Evolutionary conservation across 2,329 filamentous ascomycete genomes (phyloP).

Genomic region (Thielaviopsis musarum): DNA sequence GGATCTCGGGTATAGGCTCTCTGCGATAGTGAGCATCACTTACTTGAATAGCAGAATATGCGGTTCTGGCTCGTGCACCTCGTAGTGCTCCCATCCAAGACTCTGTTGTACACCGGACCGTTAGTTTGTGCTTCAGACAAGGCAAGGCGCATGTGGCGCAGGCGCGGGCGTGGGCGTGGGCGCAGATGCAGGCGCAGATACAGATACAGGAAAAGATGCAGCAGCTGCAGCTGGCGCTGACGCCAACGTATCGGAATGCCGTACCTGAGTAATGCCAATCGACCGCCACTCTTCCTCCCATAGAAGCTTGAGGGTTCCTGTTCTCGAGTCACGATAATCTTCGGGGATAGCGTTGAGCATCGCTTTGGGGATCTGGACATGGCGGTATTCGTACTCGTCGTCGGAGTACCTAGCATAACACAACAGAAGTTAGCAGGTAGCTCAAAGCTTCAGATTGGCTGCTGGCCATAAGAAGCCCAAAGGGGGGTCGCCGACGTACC

Average conservation of each 20-base stretch:
- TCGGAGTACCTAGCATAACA: conserved; percentile 61
- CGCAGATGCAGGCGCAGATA: background rate
- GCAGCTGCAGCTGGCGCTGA: background rate
- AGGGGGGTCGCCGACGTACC: conserved; percentile 32
- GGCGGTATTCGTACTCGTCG: conserved; percentile 85
- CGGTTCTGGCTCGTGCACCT: conserved; percentile 95
- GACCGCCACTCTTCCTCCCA: conserved; percentile 99
- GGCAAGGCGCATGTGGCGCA: background rate
- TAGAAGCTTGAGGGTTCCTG: conserved; percentile 85
- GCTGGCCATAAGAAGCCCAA: background rate
- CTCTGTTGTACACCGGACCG: conserved; percentile 47
- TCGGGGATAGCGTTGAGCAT: conserved; percentile 96
- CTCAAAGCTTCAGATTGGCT: background rate
- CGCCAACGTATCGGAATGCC: conserved; percentile 14
- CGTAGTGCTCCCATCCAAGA: conserved; percentile 97
- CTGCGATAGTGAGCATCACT: conserved; percentile 20
- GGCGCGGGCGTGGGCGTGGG: too few species aligned
- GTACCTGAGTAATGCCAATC: conserved; percentile 88
- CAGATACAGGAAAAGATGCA: background rate
- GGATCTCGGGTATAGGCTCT: background rate
- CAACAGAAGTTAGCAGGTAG: conserved; percentile 2
- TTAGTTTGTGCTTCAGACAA: background rate
- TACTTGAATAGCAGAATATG: conserved; percentile 98
- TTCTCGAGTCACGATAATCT: conserved; percentile 76
- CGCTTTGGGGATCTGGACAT: conserved; percentile 91